Conservation (phyloP, 371 early-diverging fungal species). For the Mortierella sp. region DNA sequence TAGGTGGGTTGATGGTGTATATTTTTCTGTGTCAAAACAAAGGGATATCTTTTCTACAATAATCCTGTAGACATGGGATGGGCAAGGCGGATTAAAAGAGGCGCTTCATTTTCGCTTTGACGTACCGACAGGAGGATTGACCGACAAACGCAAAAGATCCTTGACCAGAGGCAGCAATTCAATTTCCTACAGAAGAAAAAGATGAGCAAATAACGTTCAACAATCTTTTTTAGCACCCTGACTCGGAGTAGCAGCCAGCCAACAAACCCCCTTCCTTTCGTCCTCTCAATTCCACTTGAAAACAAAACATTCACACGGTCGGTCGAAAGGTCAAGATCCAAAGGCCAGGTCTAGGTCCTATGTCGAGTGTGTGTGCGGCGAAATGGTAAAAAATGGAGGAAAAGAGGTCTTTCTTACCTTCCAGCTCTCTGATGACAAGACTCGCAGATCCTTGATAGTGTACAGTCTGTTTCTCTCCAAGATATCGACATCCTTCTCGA, state of each 20-base stretch:
- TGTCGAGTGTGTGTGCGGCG: not conserved
- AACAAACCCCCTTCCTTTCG: not conserved
- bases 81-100: not conserved
- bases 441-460: constrained; percentile 70
- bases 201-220: not conserved
- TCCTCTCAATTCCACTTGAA: not conserved
- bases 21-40: not conserved
- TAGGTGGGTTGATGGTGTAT: not conserved
- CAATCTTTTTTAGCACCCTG: not conserved
- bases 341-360: not conserved
- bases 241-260: not conserved
- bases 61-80: not conserved
- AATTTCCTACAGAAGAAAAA: constrained; percentile 53
- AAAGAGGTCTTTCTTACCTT: constrained; percentile 57
- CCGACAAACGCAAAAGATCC: constrained; percentile 61
- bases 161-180: constrained; percentile 65
- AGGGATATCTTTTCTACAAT: not conserved
- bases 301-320: not conserved
- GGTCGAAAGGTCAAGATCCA: not conserved
- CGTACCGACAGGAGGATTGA: constrained; percentile 55
- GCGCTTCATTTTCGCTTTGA: constrained; percentile 10
- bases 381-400: not conserved
- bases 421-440: constrained; percentile 74
- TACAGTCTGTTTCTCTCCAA: constrained; percentile 69
- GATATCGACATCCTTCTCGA: constrained; percentile 65